Conservation (phyloP, 192 early-diverging fungal species). For the Diversispora epigaea region DNA sequence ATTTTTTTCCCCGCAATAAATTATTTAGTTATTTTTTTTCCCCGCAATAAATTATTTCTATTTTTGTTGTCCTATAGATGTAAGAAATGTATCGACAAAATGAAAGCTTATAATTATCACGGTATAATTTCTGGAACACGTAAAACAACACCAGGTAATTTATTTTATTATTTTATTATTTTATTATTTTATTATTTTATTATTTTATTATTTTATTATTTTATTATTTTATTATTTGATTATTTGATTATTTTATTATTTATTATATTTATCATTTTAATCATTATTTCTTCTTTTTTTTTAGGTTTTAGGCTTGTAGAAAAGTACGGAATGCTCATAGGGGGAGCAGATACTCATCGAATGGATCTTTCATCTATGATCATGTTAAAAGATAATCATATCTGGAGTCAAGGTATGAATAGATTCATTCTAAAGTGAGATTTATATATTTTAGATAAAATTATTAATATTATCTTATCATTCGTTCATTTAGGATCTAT, state of each 20-base stretch:
- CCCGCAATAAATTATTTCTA: not conserved
- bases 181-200: no score
- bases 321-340: constrained; percentile 97
- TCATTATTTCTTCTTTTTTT: not conserved
- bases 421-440: no score
- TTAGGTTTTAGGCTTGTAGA: constrained; percentile 93
- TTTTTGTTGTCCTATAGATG: constrained; percentile 41
- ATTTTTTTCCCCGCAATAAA: not conserved
- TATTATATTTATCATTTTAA: not conserved
- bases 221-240: not conserved
- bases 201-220: no score
- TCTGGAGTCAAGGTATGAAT: constrained; percentile 74
- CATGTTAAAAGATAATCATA: constrained; percentile 99
- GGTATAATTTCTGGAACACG: constrained; percentile 94
- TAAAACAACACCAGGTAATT: constrained; percentile 90
- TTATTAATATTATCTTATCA: not conserved
- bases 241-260: not conserved
- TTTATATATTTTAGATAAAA: not conserved
- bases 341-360: constrained; percentile 95
- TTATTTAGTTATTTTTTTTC: not conserved
- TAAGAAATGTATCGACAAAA: constrained; percentile 56
- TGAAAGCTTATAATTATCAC: constrained; percentile 68
- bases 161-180: no score
- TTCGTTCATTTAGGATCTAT: constrained; percentile 68
- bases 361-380: constrained; percentile 97